Evolutionary conservation across 306 rosid genomes (phyloP).

Genomic region (Neltuma alba): DNA sequence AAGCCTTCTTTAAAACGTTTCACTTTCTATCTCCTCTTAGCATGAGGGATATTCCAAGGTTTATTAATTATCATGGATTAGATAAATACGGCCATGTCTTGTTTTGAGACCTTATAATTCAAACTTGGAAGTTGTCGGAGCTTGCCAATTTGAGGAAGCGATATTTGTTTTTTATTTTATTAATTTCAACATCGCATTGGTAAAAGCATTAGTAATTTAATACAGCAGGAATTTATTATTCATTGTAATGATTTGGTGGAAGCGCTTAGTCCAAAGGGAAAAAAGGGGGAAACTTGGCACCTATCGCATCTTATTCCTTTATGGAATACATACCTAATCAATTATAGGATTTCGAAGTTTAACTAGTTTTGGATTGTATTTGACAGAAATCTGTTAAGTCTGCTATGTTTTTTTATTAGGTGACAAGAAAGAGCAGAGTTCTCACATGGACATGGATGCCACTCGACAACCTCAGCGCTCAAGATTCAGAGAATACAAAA

Average conservation of each 20-base stretch:
- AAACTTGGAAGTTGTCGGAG: neutral
- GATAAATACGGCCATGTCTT: neutral
- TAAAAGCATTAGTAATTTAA: neutral
- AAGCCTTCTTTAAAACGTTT: neutral
- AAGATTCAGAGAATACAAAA: constrained; percentile 36
- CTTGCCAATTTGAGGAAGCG: neutral
- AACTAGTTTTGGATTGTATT: constrained; percentile 8
- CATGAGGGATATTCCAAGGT: neutral
- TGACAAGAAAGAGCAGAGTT: constrained; percentile 22
- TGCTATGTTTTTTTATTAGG: constrained; percentile 30
- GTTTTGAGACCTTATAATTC: neutral
- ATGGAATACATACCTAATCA: neutral
- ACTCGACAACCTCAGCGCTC: constrained; percentile 23
- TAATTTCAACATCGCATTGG: neutral
- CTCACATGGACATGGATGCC: constrained; percentile 6
- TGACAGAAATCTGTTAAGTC: neutral
- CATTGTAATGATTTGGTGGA: neutral
- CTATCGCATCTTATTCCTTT: neutral
- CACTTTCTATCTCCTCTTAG: neutral
- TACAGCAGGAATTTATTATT: constrained; percentile 10
- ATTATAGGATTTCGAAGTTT: neutral
- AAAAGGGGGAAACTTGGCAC: neutral
- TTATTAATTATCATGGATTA: neutral
- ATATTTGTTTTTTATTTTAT: neutral
- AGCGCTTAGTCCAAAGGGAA: neutral